Base-by-base conservation (phyloP, 2,329 filamentous ascomycete species). In the Botrytis pseudocinerea region DNA sequence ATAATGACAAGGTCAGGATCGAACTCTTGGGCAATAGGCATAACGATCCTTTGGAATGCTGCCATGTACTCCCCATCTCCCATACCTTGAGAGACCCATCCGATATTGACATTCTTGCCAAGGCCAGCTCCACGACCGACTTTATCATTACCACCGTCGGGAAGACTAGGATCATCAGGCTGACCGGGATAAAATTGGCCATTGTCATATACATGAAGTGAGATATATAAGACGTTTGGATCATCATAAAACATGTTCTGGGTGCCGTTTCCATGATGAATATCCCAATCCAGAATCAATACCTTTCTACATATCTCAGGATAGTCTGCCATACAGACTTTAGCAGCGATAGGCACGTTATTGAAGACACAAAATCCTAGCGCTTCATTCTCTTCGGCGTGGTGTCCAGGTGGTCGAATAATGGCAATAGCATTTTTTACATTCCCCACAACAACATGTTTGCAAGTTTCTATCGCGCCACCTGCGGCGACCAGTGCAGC, bases 341-440 rank as follows among this genome's bases (percentile, higher is more conserved):
- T 92, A n/a, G 94, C 91, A 1, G 95, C 95, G 73, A 99, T 92
- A 32, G 93, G 94, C 4, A 98, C 96, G 79, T 99, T 99, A 84
- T 99, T 98, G 84, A 98, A 98, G 74, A 98, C 89, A 81, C 96
- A 99, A 80, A 99, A 99, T 0, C 96, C 96, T 87, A 97, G 96
- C 0, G 95, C 89, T 51, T 90, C 86, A 78, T 96, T 88, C 73
- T 90, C 91, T 81, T 99, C 96, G 1, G 96, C 96, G 82, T 99
- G 96, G 79, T 99, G 96, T 0, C 96, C 96, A 0, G 96, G 96
- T 2, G 96, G 96, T 22, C 96, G 90, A 78, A 99, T 97, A 54
- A 99, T 92, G 1, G 96, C 96, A 81, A 99, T 96, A 0, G 93
- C 94, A 79, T 99, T 99, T 82, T 97, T 97, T 70, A 98, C 92